Evolutionary conservation across 2,329 filamentous ascomycete species (phyloP).

Genomic region (Colletotrichum sp.): DNA sequence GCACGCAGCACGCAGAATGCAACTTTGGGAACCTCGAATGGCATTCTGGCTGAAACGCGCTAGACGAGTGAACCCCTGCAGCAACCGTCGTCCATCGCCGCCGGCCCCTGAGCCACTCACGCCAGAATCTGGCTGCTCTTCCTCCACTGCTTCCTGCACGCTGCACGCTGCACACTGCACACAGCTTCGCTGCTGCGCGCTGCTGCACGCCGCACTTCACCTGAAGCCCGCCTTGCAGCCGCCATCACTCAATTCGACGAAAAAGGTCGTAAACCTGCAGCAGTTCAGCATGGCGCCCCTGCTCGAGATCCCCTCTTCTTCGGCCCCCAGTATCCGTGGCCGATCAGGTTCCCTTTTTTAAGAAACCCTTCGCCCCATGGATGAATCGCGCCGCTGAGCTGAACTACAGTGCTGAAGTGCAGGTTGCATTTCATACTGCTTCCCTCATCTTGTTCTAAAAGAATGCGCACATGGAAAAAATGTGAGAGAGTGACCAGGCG

Average conservation of each 20-base stretch:
- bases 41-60: conserved; percentile 17
- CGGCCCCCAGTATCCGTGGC: not conserved
- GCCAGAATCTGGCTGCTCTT: not conserved
- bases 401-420: not conserved
- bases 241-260: not conserved
- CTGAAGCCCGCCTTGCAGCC: not conserved
- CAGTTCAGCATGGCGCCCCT: not conserved
- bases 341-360: not conserved
- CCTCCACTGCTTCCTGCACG: not conserved
- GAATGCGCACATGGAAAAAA: not conserved
- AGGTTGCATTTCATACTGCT: not conserved
- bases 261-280: not conserved
- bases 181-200: not conserved
- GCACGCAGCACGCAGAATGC: not conserved
- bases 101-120: conserved; percentile 6
- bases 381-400: not conserved
- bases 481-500: not conserved
- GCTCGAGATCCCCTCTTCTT: not conserved
- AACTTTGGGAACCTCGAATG: not conserved
- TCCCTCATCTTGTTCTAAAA: not conserved
- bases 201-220: not conserved
- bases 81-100: not conserved
- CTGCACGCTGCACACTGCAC: not conserved
- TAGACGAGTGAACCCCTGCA: conserved; percentile 11
- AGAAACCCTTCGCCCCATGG: not conserved